Conservation (phyloP, 306 rosid genomes). For the Begonia masoniana region DNA sequence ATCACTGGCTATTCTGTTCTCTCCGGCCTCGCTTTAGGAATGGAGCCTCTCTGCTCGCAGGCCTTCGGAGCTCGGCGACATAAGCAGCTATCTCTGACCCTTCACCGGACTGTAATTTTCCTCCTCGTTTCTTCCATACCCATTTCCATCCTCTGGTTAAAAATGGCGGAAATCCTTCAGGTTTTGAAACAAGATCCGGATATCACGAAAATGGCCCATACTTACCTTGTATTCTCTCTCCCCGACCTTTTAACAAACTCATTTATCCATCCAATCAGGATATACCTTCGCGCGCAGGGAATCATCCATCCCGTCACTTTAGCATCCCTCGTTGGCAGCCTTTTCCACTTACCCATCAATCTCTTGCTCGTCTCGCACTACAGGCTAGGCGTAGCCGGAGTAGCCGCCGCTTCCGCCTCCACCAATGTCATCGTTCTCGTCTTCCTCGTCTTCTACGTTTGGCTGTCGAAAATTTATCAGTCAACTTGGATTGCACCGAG, state of each 20-base stretch:
- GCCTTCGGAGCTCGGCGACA: conserved; percentile 87
- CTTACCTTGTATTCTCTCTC: conserved; percentile 38
- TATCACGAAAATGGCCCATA: conserved; percentile 44
- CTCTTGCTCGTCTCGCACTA: conserved; percentile 17
- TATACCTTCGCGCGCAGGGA: conserved; percentile 85
- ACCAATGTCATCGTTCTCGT: conserved; percentile 34
- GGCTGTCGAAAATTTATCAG: conserved; percentile 25
- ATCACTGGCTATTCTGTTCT: conserved; percentile 81
- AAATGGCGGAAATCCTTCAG: conserved; percentile 37
- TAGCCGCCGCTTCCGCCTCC: conserved; percentile 67
- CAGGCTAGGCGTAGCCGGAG: conserved; percentile 42
- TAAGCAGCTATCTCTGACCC: conserved; percentile 55
- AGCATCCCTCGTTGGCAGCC: conserved; percentile 52
- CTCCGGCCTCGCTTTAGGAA: conserved; percentile 67
- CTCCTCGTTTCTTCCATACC: conserved; percentile 51
- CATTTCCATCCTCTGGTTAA: conserved; percentile 65
- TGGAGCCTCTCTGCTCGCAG: conserved; percentile 92
- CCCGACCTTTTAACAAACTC: conserved; percentile 83
- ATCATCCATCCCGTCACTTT: conserved; percentile 58
- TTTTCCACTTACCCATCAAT: conserved; percentile 49
- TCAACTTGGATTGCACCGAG: conserved; percentile 60
- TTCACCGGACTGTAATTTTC: conserved; percentile 65
- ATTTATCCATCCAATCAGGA: conserved; percentile 67
- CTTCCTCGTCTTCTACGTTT: conserved; percentile 22
- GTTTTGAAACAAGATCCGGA: conserved; percentile 30